Base-by-base conservation (phyloP, 495 filamentous ascomycete species). In the Clavariopsis aquatica region DNA sequence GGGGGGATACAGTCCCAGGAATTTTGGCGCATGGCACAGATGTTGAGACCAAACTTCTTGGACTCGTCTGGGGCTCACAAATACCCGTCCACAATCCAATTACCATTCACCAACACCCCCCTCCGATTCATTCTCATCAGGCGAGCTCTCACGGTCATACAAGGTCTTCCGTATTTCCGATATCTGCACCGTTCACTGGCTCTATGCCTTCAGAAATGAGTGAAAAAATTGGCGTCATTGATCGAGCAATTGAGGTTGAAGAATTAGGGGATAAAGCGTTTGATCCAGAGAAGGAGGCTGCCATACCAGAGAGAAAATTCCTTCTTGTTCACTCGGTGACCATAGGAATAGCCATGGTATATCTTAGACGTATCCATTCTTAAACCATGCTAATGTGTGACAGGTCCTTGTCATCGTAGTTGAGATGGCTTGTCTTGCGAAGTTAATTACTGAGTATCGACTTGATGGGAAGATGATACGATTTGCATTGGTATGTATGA, bases 1-100 rank as follows among this genome's bases (percentile, higher is more conserved):
- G 77, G 77, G 68, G 72, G n/a, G 73, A 77, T 26, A 71, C 73
- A 20, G 65, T 77, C 1, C 72, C 75, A 57, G 68, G 64, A 19
- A 76, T 78, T 29, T 63, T 79, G 23, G 63, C 65, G 8, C 74
- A 76, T 49, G 77, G 73, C 5, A 62, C 69, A 12, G 72, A 74
- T 58, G 60, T 79, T 13, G 77, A 79, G 65, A 67, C 65, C 27
- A 71, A 70, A 31, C 69, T 76, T 20, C 64, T 74, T 26, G 62
- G 70, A 10, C 45, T 70, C 29, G 72, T 72, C 62, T 65, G 68
- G 66, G 70, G 68, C 12, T 54, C 59, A 7, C 68, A 65, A 19
- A 57, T 66, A 1, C 63, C 67, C 13, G 34, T 64, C 17, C 52
- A 57, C 46, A 65, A 57, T 41, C 31, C 56, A 1, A 24, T 62